Base-by-base conservation (phyloP, 1,284 basidiomycete species). In the Cryptococcus sp. region DNA sequence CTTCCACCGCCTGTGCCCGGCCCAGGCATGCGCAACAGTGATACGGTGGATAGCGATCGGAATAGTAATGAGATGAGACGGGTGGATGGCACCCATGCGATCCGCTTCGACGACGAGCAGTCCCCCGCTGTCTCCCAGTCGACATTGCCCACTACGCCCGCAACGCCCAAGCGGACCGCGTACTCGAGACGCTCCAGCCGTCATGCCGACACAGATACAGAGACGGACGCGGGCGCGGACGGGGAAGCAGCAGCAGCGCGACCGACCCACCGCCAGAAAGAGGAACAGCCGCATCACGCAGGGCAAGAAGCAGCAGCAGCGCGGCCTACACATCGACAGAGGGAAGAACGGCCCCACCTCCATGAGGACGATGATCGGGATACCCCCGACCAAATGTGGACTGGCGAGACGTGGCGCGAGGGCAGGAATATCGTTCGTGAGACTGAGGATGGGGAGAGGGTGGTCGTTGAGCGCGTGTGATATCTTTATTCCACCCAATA, bases 1-100 rank as follows among this genome's bases (percentile, higher is more conserved):
- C 47, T 60, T 31, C 58, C 58, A n/a, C 54, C 53, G 17, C 53
- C 58, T 19, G 53, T 59, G 8, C 40, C 20, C 0, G 23, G 50
- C 19, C 56, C 57, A 38, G 25, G 27, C 23, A 56, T 52, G 27
- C 31, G 15, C 8, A 22, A 39, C 22, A 46, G 15, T 41, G 41
- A 35, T 22, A 48, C 20, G 53, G 47, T 10, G 20, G 42, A 41
- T 53, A 17, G 44, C 20, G 51, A 19, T 23, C 27, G 20, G 15
- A 25, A 19, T 20, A 38, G 41, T 6, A 39, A 22, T 3, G 38
- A 47, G 11, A n/a, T 20, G 31, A 39, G 38, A 39, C 25, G 16
- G 16, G 20, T 23, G 22, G 51, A 45, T 27, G 31, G 42, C 5
- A 49, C 35, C 22, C 25, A 31, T 46, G 45, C 39, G 35, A 60